These are phyloP conservation scores for Botrytis aclada DNA, from an alignment of 2,329 filamentous ascomycete genomes.

Conservation along the genomic window DNA sequence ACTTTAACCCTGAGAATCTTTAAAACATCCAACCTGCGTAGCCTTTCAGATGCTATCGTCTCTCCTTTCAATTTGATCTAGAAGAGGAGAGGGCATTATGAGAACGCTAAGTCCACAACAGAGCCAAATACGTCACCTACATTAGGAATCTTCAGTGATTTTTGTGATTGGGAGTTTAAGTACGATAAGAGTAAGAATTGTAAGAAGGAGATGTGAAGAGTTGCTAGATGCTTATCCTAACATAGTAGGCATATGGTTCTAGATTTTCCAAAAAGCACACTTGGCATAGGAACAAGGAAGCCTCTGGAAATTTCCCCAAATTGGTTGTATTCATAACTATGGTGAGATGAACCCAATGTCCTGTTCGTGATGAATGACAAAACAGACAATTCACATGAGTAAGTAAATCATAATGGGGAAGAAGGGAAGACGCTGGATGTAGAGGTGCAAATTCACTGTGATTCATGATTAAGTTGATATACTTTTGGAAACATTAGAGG, in stretches of 20 bases:
- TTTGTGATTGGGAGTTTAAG: background rate
- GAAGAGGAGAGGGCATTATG: no score
- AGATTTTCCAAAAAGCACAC: background rate
- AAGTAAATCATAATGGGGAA: background rate
- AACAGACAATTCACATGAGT: background rate
- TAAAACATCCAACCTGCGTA: no score
- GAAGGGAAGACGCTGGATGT: background rate
- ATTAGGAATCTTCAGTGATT: background rate
- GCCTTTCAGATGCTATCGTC: no score
- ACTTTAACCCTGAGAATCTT: no score
- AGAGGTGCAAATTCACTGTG: background rate
- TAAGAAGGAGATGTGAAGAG: background rate
- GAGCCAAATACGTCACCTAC: background rate
- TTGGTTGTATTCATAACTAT: background rate
- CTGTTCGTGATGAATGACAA: background rate
- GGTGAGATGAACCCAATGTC: background rate
- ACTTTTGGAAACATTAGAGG: background rate
- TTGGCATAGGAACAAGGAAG: background rate
- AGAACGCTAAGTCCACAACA: no score
- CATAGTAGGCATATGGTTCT: background rate
- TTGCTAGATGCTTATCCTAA: background rate
- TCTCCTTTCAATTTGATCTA: no score
- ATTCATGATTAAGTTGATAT: background rate
- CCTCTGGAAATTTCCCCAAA: no score
- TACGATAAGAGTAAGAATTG: no score